Conservation (phyloP, 2,329 filamentous ascomycete genomes). For the Fusarium mexicanum region DNA sequence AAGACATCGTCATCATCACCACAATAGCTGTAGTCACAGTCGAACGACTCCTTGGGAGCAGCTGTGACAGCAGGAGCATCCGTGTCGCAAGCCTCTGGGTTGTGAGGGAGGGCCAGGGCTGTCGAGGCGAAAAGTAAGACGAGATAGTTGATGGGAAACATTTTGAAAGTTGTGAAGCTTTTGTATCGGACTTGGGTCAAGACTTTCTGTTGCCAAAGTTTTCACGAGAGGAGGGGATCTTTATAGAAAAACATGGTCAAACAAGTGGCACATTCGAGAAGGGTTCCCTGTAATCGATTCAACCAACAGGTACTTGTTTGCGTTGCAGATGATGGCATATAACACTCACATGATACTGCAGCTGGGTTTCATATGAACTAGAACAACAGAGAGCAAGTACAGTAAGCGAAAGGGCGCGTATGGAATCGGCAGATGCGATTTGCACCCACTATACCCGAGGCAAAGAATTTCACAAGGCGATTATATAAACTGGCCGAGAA, state of each 20-base stretch:
- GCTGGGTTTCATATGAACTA: not conserved
- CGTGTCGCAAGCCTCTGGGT: not conserved
- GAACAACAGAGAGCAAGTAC: not conserved
- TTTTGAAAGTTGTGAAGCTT: not conserved
- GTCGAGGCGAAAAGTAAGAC: conserved; percentile 10
- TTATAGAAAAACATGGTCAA: conserved; percentile 1
- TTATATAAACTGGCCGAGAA: conserved; percentile 16
- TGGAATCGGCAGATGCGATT: conserved; percentile 20
- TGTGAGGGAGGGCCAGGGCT: conserved; percentile 10
- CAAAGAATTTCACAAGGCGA: conserved; percentile 9
- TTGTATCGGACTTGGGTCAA: not conserved
- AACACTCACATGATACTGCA: not conserved
- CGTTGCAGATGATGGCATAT: conserved; percentile 1
- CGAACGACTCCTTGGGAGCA: conserved; percentile 22
- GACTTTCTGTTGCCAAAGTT: not conserved
- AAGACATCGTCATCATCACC: conserved; percentile 46
- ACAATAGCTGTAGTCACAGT: conserved; percentile 51
- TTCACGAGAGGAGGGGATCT: not conserved
- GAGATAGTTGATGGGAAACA: conserved; percentile 13
- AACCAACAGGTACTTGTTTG: conserved; percentile 10
- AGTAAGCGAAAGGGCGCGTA: conserved; percentile 3
- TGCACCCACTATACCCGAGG: conserved; percentile 10
- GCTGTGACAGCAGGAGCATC: conserved; percentile 8
- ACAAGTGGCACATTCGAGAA: conserved; percentile 12
- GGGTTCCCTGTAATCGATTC: not conserved